These are phyloP conservation scores for Colletotrichum higginsianum DNA, from an alignment of 2,329 filamentous ascomycete species.

Conservation along the genomic window DNA sequence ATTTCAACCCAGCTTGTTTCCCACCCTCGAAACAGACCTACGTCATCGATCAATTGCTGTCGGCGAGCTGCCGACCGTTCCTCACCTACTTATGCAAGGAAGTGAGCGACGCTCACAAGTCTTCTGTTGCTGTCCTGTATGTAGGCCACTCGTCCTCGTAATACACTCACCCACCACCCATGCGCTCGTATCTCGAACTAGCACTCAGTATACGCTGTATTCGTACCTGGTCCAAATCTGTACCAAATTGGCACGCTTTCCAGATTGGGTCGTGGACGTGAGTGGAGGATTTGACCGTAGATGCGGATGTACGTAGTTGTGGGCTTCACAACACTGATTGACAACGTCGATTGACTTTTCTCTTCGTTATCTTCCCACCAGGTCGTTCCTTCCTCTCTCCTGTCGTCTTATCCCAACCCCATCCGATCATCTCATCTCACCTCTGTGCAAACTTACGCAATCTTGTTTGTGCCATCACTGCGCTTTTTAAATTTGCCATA, in stretches of 20 bases:
- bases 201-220: not conserved
- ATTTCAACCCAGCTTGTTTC: slow-evolving; percentile 30
- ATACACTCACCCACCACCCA: not conserved
- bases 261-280: slow-evolving; percentile 8
- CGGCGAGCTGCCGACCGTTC: not conserved
- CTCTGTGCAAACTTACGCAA: slow-evolving; percentile 3
- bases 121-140: slow-evolving; percentile 6
- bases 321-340: not conserved
- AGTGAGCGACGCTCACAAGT: slow-evolving; percentile 2
- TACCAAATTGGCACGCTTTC: slow-evolving; percentile 13
- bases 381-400: not conserved
- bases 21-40: slow-evolving; percentile 37
- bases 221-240: not conserved
- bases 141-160: not conserved
- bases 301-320: slow-evolving; percentile 12
- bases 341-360: slow-evolving; percentile 5
- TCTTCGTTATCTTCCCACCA: not conserved
- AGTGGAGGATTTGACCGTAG: not conserved
- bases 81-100: slow-evolving; percentile 5
- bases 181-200: not conserved
- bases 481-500: not conserved
- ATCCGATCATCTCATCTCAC: slow-evolving; percentile 11
- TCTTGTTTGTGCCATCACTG: not conserved
- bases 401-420: slow-evolving; percentile 13
- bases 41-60: slow-evolving; percentile 37